Conservation (phyloP, 179 eudicot genomes). For the Heliamphora pulchella region DNA sequence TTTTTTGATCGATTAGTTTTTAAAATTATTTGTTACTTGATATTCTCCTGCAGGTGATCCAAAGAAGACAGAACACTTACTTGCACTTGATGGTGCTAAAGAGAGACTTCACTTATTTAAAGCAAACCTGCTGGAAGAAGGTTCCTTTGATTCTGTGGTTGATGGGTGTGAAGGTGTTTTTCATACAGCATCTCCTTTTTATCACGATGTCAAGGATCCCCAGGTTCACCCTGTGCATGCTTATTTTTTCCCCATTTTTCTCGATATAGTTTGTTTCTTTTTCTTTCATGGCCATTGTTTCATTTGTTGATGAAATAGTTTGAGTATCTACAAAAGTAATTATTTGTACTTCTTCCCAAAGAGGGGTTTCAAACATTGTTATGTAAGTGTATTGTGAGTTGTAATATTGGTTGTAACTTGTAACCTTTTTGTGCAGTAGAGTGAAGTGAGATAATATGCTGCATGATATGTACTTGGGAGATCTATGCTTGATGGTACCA, state of each 20-base stretch:
- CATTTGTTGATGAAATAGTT: not conserved
- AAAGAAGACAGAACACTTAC: slow-evolving; percentile 12
- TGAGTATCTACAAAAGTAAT: not conserved
- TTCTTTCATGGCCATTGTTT: not conserved
- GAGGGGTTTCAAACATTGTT: too few relatives aligned
- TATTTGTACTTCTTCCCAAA: not conserved
- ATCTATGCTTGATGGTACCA: too few relatives aligned
- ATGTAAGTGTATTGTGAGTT: too few relatives aligned
- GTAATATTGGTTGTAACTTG: too few relatives aligned
- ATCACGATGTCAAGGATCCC: slow-evolving; percentile 29
- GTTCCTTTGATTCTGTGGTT: slow-evolving; percentile 11
- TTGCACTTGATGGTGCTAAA: slow-evolving; percentile 14
- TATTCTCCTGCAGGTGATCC: not conserved
- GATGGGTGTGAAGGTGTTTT: slow-evolving; percentile 11
- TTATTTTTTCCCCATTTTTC: too few relatives aligned
- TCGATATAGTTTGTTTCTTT: not conserved
- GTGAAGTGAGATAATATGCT: too few relatives aligned
- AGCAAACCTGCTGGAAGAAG: slow-evolving; percentile 13
- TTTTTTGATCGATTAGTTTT: too few relatives aligned
- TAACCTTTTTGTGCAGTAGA: too few relatives aligned
- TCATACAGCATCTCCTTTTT: slow-evolving; percentile 33
- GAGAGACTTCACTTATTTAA: slow-evolving; percentile 16
- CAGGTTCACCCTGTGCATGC: slow-evolving; percentile 20
- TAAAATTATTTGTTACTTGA: not conserved
- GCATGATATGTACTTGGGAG: too few relatives aligned